Conservation (phyloP, 169 alveolate species). For the Besnoitia besnoiti region DNA sequence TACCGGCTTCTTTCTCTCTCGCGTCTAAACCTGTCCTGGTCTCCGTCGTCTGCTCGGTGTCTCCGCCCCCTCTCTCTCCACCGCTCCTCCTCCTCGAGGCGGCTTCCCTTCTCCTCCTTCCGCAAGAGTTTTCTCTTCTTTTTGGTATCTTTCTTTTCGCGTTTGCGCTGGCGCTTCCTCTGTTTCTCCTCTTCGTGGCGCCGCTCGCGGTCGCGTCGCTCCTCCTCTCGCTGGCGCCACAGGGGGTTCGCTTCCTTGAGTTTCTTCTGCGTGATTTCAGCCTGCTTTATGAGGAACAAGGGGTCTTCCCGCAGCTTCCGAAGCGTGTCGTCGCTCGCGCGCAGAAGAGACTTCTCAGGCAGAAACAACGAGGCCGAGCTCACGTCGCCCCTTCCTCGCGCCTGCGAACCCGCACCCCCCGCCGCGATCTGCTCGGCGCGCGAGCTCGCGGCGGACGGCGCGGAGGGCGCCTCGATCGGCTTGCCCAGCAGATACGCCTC, state of each 20-base stretch:
- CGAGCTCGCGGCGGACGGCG: background rate
- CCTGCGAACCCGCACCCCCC: background rate
- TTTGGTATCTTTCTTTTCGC: background rate
- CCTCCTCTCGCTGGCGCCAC: slow-evolving; percentile 3
- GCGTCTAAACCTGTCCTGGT: background rate
- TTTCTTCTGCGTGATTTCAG: slow-evolving; percentile 51
- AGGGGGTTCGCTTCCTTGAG: slow-evolving; percentile 39
- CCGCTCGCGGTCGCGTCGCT: background rate
- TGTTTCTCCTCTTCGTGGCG: background rate
- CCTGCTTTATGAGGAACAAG: slow-evolving; percentile 49
- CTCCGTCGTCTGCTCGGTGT: background rate
- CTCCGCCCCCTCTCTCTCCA: background rate
- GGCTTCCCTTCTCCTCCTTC: slow-evolving; percentile 1
- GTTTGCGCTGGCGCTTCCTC: background rate
- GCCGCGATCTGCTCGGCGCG: slow-evolving; percentile 20
- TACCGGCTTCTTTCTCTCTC: background rate
- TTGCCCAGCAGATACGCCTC: slow-evolving; percentile 59
- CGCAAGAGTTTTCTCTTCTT: background rate
- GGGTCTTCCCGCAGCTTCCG: slow-evolving; percentile 64
- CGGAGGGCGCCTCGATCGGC: slow-evolving; percentile 39
- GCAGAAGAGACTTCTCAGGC: slow-evolving; percentile 10
- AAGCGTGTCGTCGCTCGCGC: slow-evolving; percentile 49
- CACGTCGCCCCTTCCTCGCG: background rate
- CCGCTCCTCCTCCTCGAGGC: background rate
- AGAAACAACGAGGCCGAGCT: background rate